phyloP scores from a whole-genome alignment of 2,329 filamentous ascomycete genomes.

The Alternaria ethzedia region DNA sequence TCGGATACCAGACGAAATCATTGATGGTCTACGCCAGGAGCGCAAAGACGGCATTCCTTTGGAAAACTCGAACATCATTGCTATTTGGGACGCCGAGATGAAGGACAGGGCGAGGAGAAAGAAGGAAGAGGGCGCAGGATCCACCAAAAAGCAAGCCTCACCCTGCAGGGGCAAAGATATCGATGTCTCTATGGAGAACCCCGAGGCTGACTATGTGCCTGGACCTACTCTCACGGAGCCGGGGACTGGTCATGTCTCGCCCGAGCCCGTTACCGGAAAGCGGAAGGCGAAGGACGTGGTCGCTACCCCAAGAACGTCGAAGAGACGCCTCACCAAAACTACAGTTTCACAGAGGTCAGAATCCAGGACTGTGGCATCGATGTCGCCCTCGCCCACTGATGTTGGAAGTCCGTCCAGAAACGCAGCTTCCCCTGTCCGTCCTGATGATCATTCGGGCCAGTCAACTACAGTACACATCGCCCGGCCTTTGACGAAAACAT shows the following conservation, averaged over 20 bases:
- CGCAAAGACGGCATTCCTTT: conserved; percentile 24
- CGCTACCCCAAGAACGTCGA: background rate
- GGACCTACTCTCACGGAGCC: background rate
- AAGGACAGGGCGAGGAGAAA: background rate
- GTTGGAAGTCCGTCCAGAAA: background rate
- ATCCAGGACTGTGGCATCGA: background rate
- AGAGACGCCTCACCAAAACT: conserved; percentile 8
- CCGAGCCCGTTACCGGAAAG: conserved; percentile 1
- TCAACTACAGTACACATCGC: background rate
- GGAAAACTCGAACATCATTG: conserved; percentile 24
- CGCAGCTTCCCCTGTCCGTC: background rate
- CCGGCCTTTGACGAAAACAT: background rate
- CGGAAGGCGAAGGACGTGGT: conserved; percentile 3
- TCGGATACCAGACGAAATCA: conserved; percentile 30
- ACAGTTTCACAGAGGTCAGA: background rate
- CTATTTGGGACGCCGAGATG: conserved; percentile 14
- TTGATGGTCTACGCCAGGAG: conserved; percentile 33
- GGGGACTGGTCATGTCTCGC: background rate
- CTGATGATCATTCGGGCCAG: background rate
- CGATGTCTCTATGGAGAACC: background rate
- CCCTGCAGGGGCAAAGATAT: background rate
- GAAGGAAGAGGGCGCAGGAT: background rate
- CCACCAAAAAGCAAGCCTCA: background rate
- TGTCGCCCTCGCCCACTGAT: background rate
- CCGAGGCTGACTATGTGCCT: background rate